phyloP scores from a whole-genome alignment of 2,329 filamentous ascomycete genomes.

The Zymoseptoria ardabiliae region DNA sequence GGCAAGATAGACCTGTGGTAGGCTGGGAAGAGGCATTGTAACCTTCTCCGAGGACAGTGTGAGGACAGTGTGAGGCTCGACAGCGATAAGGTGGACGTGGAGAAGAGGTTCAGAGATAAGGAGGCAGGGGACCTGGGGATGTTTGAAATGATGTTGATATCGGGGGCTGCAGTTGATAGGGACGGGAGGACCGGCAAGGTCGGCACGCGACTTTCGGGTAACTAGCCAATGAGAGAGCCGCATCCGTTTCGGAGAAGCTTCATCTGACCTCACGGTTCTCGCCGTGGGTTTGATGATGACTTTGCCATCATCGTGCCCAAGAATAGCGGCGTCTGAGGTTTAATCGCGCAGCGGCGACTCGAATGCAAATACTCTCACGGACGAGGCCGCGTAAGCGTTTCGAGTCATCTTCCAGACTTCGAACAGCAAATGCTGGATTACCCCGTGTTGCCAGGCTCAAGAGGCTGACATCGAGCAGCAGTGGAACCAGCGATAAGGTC shows the following conservation, averaged over 20 bases:
- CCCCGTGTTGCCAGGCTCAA: not conserved
- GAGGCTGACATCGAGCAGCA: not conserved
- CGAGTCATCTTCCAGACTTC: not conserved
- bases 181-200: not conserved
- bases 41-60: not conserved
- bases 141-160: not conserved
- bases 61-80: not conserved
- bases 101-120: not conserved
- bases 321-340: not conserved
- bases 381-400: not conserved
- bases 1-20: not conserved
- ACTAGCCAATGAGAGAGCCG: not conserved
- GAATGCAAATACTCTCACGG: not conserved
- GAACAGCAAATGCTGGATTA: not conserved
- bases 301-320: not conserved
- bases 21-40: not conserved
- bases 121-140: not conserved
- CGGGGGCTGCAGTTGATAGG: not conserved
- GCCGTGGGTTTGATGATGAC: not conserved
- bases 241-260: not conserved
- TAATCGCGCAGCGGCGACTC: not conserved
- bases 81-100: not conserved
- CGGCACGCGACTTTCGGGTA: not conserved
- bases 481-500: not conserved
- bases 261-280: not conserved